Conservation (phyloP, 768 basidiomycete species). For the Austroboletus eburneus region DNA sequence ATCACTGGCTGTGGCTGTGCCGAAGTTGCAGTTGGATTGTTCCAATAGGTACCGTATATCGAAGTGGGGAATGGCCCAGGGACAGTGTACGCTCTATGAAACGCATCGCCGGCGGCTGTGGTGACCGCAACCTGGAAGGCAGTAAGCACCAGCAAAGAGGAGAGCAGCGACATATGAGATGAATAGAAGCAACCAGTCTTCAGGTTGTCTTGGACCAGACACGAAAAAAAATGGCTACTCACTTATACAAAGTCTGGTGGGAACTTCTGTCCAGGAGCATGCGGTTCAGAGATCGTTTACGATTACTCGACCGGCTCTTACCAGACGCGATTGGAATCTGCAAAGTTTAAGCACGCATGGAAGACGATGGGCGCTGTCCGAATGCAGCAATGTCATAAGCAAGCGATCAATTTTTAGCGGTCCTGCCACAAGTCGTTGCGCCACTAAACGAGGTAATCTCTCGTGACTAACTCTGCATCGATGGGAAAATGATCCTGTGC, state of each 20-base stretch:
- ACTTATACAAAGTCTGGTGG: slow-evolving; percentile 3
- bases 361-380: no score
- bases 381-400: no score
- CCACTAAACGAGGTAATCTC: no score
- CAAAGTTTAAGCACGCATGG: no score
- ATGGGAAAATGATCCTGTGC: no score
- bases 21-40: slow-evolving; percentile 64
- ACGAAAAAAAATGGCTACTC: not conserved
- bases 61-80: slow-evolving; percentile 61
- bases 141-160: not conserved
- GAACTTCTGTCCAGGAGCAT: not conserved
- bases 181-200: no score
- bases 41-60: slow-evolving; percentile 57
- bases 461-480: no score
- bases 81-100: slow-evolving; percentile 44
- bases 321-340: not conserved
- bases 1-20: slow-evolving; percentile 68
- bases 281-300: slow-evolving; percentile 2
- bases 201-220: no score
- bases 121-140: not conserved
- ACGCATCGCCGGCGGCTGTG: not conserved
- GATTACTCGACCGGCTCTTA: not conserved
- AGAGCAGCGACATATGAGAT: not conserved
- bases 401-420: no score
- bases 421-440: no score